phyloP scores from a whole-genome alignment of 352 stramenopile genomes.

The Phytopythium chamaehyphon region DNA sequence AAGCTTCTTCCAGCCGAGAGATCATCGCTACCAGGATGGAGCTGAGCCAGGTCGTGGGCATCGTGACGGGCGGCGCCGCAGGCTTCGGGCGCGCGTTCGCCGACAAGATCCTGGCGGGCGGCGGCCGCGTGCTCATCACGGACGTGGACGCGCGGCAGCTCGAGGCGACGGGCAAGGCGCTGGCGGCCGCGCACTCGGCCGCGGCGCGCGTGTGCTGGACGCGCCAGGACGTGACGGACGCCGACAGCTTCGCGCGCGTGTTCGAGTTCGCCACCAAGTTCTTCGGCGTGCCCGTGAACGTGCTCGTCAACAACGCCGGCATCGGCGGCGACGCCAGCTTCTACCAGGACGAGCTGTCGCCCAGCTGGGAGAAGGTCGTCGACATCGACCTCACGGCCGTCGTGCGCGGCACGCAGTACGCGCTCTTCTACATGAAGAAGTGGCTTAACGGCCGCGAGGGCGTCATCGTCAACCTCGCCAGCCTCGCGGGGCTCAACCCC shows the following conservation, averaged over 20 bases:
- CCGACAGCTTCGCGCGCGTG: conserved; percentile 46
- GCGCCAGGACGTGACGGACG: conserved; percentile 67
- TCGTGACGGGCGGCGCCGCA: conserved; percentile 65
- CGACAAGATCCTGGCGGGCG: conserved; percentile 39
- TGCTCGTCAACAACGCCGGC: conserved; percentile 82
- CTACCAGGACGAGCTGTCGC: conserved; percentile 29
- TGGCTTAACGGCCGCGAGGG: conserved; percentile 31
- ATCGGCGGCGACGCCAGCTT: conserved; percentile 58
- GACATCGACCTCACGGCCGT: conserved; percentile 48
- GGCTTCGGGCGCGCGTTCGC: conserved; percentile 72
- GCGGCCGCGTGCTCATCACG: conserved; percentile 69
- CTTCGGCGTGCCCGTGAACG: conserved; percentile 58
- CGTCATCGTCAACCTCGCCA: conserved; percentile 47
- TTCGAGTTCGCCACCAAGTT: conserved; percentile 57
- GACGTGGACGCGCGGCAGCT: conserved; percentile 64
- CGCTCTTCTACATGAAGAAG: conserved; percentile 32
- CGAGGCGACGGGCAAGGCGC: conserved; percentile 42
- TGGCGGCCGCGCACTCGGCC: conserved; percentile 42
- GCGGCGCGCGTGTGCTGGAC: conserved; percentile 46
- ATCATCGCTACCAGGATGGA: conserved; percentile 32
- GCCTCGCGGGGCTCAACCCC: conserved; percentile 36
- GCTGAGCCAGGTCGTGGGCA: conserved; percentile 50
- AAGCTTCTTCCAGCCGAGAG: no score
- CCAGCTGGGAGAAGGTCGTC: conserved; percentile 38
- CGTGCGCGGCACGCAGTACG: conserved; percentile 44